Conservation (phyloP, 352 stramenopile genomes). For the Phytopythium helicoides region DNA sequence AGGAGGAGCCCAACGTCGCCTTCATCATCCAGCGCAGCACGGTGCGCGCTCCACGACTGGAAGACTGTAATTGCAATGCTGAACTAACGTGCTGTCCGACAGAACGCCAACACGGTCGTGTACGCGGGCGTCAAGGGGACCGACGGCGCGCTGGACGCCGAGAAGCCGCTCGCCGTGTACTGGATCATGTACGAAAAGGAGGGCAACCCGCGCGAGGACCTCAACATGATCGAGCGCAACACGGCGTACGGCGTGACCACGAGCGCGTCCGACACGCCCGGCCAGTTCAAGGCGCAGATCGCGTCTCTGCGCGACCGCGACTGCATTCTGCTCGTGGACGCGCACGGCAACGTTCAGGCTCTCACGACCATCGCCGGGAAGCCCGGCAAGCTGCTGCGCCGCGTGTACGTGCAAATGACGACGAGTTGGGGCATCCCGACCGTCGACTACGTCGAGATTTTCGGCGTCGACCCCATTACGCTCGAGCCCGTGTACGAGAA, state of each 20-base stretch:
- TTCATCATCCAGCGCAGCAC: slow-evolving; percentile 89
- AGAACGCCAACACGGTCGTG: slow-evolving; percentile 87
- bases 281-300: slow-evolving; percentile 44
- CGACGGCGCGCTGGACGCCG: slow-evolving; percentile 45
- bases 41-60: slow-evolving; percentile 17
- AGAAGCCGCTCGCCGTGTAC: slow-evolving; percentile 70
- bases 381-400: slow-evolving; percentile 60
- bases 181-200: slow-evolving; percentile 89
- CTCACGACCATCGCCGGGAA: slow-evolving; percentile 69
- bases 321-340: slow-evolving; percentile 53
- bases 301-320: slow-evolving; percentile 74
- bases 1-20: slow-evolving; percentile 70
- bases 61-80: background rate
- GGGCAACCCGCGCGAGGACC: slow-evolving; percentile 62
- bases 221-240: slow-evolving; percentile 87
- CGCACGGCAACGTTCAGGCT: slow-evolving; percentile 52
- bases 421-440: slow-evolving; percentile 79
- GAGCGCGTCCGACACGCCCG: slow-evolving; percentile 28
- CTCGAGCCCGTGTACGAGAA: slow-evolving; percentile 75
- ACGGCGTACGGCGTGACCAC: slow-evolving; percentile 70
- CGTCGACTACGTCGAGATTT: slow-evolving; percentile 83
- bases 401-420: slow-evolving; percentile 84
- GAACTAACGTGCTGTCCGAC: background rate
- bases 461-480: slow-evolving; percentile 63
- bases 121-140: slow-evolving; percentile 53